Evolutionary conservation across 2,329 filamentous ascomycete species (phyloP), one percentile per base, ranked within the genome.

Genomic region (Ophiocordyceps sinensis): DNA sequence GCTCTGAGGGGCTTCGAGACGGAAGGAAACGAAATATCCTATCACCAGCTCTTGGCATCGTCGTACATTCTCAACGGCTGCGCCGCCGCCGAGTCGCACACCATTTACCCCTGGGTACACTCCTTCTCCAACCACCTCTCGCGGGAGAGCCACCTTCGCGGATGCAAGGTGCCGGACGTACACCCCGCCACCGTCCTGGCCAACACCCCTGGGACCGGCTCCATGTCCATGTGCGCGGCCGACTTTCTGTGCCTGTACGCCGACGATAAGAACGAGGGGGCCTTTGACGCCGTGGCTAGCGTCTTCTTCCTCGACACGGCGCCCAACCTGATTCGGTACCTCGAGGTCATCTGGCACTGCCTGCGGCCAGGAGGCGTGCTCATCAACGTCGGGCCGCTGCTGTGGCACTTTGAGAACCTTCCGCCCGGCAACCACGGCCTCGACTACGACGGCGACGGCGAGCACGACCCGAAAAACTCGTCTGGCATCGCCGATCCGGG

Each of bases 221-320:
- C 77, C 29, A 94, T 98, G 86, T 79, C 77, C 54, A 96, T 98
- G 89, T 81, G 82, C 19, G 84, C 88, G 0, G 87, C 86, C 4
- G 91, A 98, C 57, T 98, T 98, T 54, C 74, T 93, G 43, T 81
- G 86, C n/a, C 61, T 88, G 1, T 98, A 98, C 58, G 73, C 70
- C 23, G 70, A 79, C 43, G 66, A 73, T 1, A 71, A 73, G 1
- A 75, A 84, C 50, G 60, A 63, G 9, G 70, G 70, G 1, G 53
- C 60, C 0, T 96, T 87, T 58, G 80, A 95, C 53, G 87, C 82
- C 1, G 85, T 96, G 2, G 79, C 85, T 0, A 85, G 83, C 3
- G 84, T 94, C 11, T 98, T 96, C 65, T 98, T 98, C 65, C 81
- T 98, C 43, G 93, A 98, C 58, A 98, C 91, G 1, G 91, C 91